phyloP scores from a whole-genome alignment of 768 basidiomycete species.

The Boletus reticulatus region DNA sequence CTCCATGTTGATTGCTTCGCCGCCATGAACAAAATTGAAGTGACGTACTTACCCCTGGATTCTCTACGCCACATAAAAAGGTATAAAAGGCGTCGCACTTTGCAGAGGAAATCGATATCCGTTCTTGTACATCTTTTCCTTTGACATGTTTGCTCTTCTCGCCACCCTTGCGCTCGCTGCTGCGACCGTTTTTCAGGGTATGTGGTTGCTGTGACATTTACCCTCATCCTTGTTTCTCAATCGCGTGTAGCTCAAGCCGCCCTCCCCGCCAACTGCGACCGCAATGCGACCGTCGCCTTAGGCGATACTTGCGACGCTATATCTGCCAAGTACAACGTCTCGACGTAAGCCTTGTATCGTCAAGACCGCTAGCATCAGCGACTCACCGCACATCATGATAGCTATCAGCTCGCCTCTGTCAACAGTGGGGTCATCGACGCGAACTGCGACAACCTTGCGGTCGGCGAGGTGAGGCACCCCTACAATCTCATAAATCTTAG shows the following conservation, averaged over 20 bases:
- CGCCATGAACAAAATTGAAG: no score
- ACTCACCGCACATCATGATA: slow-evolving; percentile 22
- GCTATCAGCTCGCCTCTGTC: slow-evolving; percentile 57
- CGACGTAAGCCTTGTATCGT: slow-evolving; percentile 46
- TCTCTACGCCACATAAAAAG: no score
- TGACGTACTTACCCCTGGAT: background rate
- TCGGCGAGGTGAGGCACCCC: slow-evolving; percentile 41
- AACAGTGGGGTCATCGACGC: slow-evolving; percentile 49
- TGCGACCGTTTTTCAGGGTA: slow-evolving; percentile 15
- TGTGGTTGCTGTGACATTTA: background rate
- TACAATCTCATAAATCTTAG: background rate
- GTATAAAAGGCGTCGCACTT: background rate
- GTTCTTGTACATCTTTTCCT: background rate
- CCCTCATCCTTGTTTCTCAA: background rate
- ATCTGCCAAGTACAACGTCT: slow-evolving; percentile 56
- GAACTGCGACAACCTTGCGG: slow-evolving; percentile 52
- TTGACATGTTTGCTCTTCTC: slow-evolving; percentile 19
- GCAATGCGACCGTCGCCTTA: slow-evolving; percentile 53
- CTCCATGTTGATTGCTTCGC: no score
- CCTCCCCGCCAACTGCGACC: slow-evolving; percentile 48
- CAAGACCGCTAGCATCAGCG: background rate
- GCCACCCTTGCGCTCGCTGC: slow-evolving; percentile 15
- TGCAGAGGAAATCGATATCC: background rate
- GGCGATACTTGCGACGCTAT: slow-evolving; percentile 69
- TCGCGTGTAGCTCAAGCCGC: slow-evolving; percentile 44